Percentiles rank a stretch among this genome's conserved stretches.
Evolutionary conservation across 352 stramenopile genomes (phyloP).

Genomic region (Phytophthora constricta): DNA sequence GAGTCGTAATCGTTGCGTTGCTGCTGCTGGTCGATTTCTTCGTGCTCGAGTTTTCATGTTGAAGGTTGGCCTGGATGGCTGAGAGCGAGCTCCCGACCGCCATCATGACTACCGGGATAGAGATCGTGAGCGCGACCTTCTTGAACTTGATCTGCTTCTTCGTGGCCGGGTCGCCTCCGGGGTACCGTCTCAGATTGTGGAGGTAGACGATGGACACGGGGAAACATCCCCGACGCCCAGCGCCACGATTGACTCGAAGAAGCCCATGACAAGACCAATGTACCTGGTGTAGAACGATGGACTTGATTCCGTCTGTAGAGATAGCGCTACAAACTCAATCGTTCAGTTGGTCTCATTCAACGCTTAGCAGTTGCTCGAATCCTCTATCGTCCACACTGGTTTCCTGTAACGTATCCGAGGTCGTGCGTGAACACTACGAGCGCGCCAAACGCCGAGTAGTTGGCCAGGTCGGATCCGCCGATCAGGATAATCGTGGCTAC

Average conservation of each 20-base stretch:
- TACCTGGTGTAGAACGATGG: too few species aligned
- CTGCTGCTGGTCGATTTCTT: neutral
- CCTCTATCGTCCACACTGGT: too few species aligned
- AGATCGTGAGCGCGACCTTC: conserved; percentile 63
- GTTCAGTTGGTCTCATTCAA: neutral
- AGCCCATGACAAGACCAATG: conserved; percentile 66
- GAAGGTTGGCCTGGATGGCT: conserved; percentile 64
- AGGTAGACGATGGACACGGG: conserved; percentile 69
- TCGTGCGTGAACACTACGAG: conserved; percentile 63
- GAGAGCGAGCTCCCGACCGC: conserved; percentile 59
- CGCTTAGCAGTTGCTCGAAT: too few species aligned
- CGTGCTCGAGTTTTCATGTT: conserved; percentile 31
- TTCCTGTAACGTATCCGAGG: conserved; percentile 57
- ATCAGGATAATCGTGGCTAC: conserved; percentile 64
- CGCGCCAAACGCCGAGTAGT: conserved; percentile 52
- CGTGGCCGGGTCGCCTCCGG: conserved; percentile 47
- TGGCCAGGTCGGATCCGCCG: conserved; percentile 48
- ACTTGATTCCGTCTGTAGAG: too few species aligned
- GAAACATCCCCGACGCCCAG: conserved; percentile 59
- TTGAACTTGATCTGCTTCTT: conserved; percentile 62
- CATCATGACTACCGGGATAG: conserved; percentile 63
- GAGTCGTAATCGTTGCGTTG: conserved; percentile 14
- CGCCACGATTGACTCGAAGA: conserved; percentile 59
- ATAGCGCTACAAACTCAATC: too few species aligned
- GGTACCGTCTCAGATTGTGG: conserved; percentile 67